Evolutionary conservation across 2,329 filamentous ascomycete species (phyloP), one percentile per base, ranked within the genome.

Genomic region (Waltergamsia citrina): DNA sequence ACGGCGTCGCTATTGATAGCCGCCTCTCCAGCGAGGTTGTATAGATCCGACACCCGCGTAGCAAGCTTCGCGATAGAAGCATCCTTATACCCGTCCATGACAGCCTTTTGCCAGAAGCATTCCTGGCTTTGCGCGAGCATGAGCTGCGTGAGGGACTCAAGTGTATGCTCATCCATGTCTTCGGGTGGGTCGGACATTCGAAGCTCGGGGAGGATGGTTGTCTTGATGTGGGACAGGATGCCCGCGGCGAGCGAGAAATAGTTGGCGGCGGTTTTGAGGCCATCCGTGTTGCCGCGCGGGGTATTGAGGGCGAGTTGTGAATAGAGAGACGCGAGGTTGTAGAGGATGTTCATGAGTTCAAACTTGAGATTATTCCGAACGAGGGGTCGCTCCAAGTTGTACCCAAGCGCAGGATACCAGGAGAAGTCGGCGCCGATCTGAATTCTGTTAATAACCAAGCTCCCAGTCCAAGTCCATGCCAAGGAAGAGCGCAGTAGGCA

Each of bases 51-150:
- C 4, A 96, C 87, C 40, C 86, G 60, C 0, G 86, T 86, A 5
- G 92, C 88, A 14, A 98, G 68, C 53, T 93, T 92, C 3, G 92
- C 85, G 41, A 98, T 94, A 1, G 82, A 85, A 2, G 78, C 83
- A 53, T 98, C 92, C 55, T 94, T 95, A 60, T 94, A 78, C 17
- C 81, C 79, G 52, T 95, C 90, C 64, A 93, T 88, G 38, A 94
- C 88, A 1, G 92, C 90, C 54, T 94, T 96, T 46, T 92, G 83
- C 92, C 92, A 98, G 58, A 92, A 96, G 53, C 88, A 96, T 60
- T 98, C 92, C 52, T 98, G 92, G 19, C 83, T 88, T 54, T 98
- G 87, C 1, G 88, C 90, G 8, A 98, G 70, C 54, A 94, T 77
- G 20, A 98, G 69, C 53, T 90, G 76, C 45, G 84, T 75, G 29